Base-by-base conservation (phyloP, 2,329 filamentous ascomycete species). In the Fusarium odoratissimum region DNA sequence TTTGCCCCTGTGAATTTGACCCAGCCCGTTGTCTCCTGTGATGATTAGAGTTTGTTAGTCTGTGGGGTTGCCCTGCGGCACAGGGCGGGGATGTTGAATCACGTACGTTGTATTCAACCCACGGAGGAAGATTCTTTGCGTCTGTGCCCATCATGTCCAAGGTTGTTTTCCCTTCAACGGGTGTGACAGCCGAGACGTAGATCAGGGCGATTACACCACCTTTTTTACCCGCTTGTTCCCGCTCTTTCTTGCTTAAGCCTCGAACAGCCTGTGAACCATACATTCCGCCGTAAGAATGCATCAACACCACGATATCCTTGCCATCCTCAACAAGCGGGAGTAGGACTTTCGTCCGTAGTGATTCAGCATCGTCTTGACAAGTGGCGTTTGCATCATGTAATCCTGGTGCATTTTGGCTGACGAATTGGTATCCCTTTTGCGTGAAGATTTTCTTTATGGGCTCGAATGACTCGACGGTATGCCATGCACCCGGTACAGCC, bases 231-330 rank as follows among this genome's bases (percentile, higher is more conserved):
- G 44, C 42, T 5, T 60, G 40, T 12, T 40, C 16, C 19, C 64
- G 51, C 37, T 76, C 73, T 1, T 10, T 44, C 14, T 74, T 74
- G 23, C 74, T 76, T 11, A 72, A 25, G 0, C 73, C 69, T 5
- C 60, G 38, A 3, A 71, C 69, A 3, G 75, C 72, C 8, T 67
- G 72, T 7, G 65, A 66, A 1, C 74, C 76, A 6, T 71, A 67
- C 6, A 62, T 51, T 0, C 73, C 75, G 6, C 75, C 75, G 10
- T 77, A 77, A 3, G 76, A 77, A 58, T 77, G 76, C 72, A 72
- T 73, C 35, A 77, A 11, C 1, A 77, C 9, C 6, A 75, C 41
- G 16, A 77, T 55, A 6, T 77, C 73, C 13, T 67, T 77, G 4
- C 67, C 75, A 4, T 57, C 54, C 10, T 75, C 67, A 2, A 76